phyloP scores from a whole-genome alignment of 306 rosid species.

The Fragaria nilgerrensis region DNA sequence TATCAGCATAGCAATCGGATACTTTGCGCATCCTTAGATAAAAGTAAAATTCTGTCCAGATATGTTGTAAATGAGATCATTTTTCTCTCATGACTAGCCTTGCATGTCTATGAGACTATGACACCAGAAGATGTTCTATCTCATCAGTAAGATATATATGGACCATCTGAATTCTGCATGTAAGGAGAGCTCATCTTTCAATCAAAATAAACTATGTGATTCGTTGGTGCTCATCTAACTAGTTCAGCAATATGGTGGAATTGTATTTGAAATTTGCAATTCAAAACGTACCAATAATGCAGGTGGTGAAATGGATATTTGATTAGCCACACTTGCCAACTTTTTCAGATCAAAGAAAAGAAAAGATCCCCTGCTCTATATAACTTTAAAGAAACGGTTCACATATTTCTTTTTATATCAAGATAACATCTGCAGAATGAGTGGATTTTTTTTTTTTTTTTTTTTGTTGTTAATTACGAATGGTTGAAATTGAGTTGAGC shows the following conservation, averaged over 20 bases:
- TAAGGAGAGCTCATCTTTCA: not conserved
- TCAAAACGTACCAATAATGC: not conserved
- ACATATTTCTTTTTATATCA: no score
- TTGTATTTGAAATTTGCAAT: not conserved
- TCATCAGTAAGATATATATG: conserved; percentile 30
- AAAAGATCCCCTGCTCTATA: no score
- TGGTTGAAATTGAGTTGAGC: no score
- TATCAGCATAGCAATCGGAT: conserved; percentile 63
- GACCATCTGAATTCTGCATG: conserved; percentile 30
- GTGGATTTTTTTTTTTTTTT: no score
- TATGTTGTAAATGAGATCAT: not conserved
- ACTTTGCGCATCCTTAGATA: conserved; percentile 53
- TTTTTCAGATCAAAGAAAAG: no score
- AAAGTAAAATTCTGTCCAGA: conserved; percentile 4
- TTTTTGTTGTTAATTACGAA: no score
- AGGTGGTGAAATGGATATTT: not conserved
- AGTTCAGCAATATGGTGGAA: not conserved
- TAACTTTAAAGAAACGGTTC: no score
- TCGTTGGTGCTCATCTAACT: not conserved
- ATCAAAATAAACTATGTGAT: not conserved
- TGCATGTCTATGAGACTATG: conserved; percentile 41
- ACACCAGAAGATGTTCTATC: conserved; percentile 7
- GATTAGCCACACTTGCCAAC: not conserved
- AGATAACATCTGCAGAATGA: no score
- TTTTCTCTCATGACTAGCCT: conserved; percentile 21